Conservation (phyloP, 306 rosid genomes). For the Cercis canadensis region DNA sequence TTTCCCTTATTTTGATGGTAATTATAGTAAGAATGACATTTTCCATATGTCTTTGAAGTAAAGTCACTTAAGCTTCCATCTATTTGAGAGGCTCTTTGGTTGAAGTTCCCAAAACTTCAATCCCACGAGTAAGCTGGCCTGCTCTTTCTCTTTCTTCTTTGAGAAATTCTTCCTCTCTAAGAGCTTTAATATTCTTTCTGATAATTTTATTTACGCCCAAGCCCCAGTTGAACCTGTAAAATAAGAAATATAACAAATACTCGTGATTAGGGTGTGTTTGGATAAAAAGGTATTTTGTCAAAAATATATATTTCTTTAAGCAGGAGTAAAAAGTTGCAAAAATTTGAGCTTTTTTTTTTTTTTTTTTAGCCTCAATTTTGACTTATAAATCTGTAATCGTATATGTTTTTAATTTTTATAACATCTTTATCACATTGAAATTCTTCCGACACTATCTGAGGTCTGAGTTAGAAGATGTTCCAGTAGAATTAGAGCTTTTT, state of each 20-base stretch:
- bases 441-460: slow-evolving; percentile 63
- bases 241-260: not conserved
- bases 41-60: slow-evolving; percentile 38
- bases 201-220: slow-evolving; percentile 51
- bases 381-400: too few species aligned
- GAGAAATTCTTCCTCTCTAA: slow-evolving; percentile 43
- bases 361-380: too few species aligned
- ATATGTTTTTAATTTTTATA: too few species aligned
- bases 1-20: slow-evolving; percentile 25
- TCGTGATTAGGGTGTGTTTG: too few species aligned
- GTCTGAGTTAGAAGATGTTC: slow-evolving; percentile 84
- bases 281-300: too few species aligned
- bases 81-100: slow-evolving; percentile 33
- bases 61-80: slow-evolving; percentile 39
- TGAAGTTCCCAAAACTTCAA: slow-evolving; percentile 75
- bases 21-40: slow-evolving; percentile 49
- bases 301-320: too few species aligned
- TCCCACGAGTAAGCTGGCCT: slow-evolving; percentile 57
- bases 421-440: slow-evolving; percentile 48
- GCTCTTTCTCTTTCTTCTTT: slow-evolving; percentile 65
- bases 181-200: slow-evolving; percentile 58
- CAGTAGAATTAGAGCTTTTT: slow-evolving; percentile 62
- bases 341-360: too few species aligned
- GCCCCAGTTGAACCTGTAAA: slow-evolving; percentile 82
- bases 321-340: too few species aligned